Conservation (phyloP, 2,329 filamentous ascomycete species). For the Parastagonospora avenae region DNA sequence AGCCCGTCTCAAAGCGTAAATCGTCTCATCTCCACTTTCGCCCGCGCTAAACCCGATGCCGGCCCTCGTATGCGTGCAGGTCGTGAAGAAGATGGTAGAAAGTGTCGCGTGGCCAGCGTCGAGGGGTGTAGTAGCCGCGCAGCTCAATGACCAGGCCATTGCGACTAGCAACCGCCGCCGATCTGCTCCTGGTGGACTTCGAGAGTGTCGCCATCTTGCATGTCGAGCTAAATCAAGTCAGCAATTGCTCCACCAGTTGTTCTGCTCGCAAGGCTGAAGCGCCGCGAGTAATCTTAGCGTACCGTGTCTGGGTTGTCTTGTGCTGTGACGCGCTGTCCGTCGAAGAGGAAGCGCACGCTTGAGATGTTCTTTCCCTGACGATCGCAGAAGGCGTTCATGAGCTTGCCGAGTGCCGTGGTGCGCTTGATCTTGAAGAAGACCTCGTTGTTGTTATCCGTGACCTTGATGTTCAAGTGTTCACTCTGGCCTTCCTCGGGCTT, state of each 20-base stretch:
- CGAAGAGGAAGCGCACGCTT: conserved; percentile 93
- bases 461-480: conserved; percentile 98
- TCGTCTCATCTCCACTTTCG: conserved; percentile 22
- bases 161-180: conserved; percentile 63
- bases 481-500: conserved; percentile 55
- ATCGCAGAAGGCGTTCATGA: conserved; percentile 98
- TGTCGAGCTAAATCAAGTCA: conserved; percentile 73
- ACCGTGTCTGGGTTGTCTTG: conserved; percentile 91
- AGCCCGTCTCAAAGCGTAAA: conserved; percentile 26
- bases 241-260: not conserved
- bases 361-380: conserved; percentile 85
- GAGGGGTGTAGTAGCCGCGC: not conserved
- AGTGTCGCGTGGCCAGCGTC: not conserved
- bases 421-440: conserved; percentile 99
- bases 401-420: conserved; percentile 91
- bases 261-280: not conserved
- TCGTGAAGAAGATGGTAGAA: conserved; percentile 1
- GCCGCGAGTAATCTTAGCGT: conserved; percentile 51
- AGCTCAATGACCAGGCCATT: not conserved
- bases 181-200: conserved; percentile 99
- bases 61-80: conserved; percentile 11
- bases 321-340: conserved; percentile 88
- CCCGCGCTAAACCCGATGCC: conserved; percentile 21
- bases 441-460: conserved; percentile 99
- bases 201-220: conserved; percentile 93